Evolutionary conservation across 345 rosid genomes (phyloP), one percentile per base, ranked within the genome.

Genomic region (Brassica incana): DNA sequence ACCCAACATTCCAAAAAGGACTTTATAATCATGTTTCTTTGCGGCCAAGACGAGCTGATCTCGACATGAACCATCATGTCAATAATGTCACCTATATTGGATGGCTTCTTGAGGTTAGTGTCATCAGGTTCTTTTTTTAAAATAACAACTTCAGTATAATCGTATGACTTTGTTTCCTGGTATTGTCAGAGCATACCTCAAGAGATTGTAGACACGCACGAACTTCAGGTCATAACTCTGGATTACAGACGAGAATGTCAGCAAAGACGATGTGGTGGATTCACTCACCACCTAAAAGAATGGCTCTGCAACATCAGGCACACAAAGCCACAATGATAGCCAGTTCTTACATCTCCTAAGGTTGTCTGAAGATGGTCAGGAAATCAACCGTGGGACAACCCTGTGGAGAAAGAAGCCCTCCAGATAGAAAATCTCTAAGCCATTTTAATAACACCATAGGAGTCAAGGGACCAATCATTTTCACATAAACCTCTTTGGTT

Each of bases 51-150:
- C 85, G 97, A 88, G 93, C 93, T 74, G 99, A 95, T 87, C 89
- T 95, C 18, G 98, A 95, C 83, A 95, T 95, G 99, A 95, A 92
- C 80, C 98, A 95, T 78, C 99, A 92, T 74, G 99, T 91, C 71
- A 92, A 95, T 70, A 91, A 95, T 58, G 98, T 95, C 67, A 71
- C 98, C 70, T 92, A 90, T 69, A 88, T 95, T 15, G 97, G 90
- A 10, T 95, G 99, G 99, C 88, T 90, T 83, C 92, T 92, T 2
- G 98, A 95, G 97, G 98, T 94, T 20, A 82, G 82, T 69, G 54
- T 45, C 66, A 14, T 5, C 11, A 29, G 9, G 3, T 50, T 45
- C 6, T 8, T 50, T 4, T 50, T 50, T 40, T 9, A 0, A 4
- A 45, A 45, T 45, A 16, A 5, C 14, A 65, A 65, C 50, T 59